phyloP scores from a whole-genome alignment of 768 basidiomycete genomes.

The Leccinum obscurum region DNA sequence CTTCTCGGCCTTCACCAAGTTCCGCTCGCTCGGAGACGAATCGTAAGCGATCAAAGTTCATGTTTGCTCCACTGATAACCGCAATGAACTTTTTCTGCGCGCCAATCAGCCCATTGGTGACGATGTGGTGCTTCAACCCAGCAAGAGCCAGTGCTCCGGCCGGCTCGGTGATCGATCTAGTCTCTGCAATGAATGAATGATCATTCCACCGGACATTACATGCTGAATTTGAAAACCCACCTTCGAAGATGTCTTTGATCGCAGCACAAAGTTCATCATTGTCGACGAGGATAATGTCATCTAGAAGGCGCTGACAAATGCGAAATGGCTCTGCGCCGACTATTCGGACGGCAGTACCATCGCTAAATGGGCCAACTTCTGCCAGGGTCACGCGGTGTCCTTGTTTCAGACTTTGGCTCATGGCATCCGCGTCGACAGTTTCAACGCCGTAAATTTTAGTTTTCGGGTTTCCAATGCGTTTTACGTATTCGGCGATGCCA shows the following conservation, averaged over 20 bases:
- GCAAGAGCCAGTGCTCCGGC: slow-evolving; percentile 93
- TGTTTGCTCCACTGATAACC: slow-evolving; percentile 94
- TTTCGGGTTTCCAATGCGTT: slow-evolving; percentile 83
- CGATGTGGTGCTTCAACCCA: slow-evolving; percentile 85
- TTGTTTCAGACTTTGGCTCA: slow-evolving; percentile 76
- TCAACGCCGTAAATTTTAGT: slow-evolving; percentile 90
- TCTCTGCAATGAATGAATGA: slow-evolving; percentile 48
- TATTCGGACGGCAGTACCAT: slow-evolving; percentile 95
- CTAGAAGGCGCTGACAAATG: slow-evolving; percentile 82
- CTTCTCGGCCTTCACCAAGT: slow-evolving; percentile 93
- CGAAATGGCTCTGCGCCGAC: slow-evolving; percentile 96
- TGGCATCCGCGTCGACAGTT: slow-evolving; percentile 93
- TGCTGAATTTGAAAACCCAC: slow-evolving; percentile 39
- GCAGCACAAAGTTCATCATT: slow-evolving; percentile 98
- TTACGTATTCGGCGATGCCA: slow-evolving; percentile 92
- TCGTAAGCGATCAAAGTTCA: slow-evolving; percentile 96
- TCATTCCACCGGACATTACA: not conserved
- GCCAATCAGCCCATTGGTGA: slow-evolving; percentile 76
- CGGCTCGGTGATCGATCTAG: slow-evolving; percentile 94
- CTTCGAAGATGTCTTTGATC: slow-evolving; percentile 99
- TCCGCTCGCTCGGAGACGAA: slow-evolving; percentile 99
- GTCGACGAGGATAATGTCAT: slow-evolving; percentile 79
- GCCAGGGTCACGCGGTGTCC: slow-evolving; percentile 80
- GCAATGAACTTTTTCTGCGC: slow-evolving; percentile 88
- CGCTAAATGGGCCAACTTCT: slow-evolving; percentile 96